Base-by-base conservation (phyloP, 495 filamentous ascomycete species). In the Aspergillus nanangensis region DNA sequence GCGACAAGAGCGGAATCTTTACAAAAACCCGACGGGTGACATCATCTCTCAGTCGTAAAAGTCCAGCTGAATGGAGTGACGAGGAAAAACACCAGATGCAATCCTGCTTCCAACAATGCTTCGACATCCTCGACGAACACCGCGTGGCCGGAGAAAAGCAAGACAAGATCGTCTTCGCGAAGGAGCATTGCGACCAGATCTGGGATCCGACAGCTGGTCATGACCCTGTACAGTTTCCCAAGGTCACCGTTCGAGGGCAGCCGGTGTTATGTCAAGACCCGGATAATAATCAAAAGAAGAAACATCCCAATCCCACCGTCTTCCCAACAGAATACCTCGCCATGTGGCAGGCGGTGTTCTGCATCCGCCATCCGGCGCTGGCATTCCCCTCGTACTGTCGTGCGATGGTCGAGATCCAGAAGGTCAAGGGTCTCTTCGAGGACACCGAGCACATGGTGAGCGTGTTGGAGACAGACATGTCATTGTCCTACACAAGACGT, bases 361-460 rank as follows among this genome's bases (percentile, higher is more conserved):
- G 32, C 15, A 44, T 44, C 29, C 41, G 41, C 5, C 41, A 44
- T 15, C 41, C 41, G 11, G 41, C 41, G 13, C 17, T 44, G 25
- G 29, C 29, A 8, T 44, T 25, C 14, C 41, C 41, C 1, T 33
- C 25, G 5, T 29, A 32, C 22, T 44, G 32, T 22, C 41, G 41
- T 11, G 62, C 60, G 27, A 63, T 61, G 20, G 57, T 47, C 19
- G 60, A 38, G 8, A 59, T 18, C 14, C 4, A 5, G 1, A 29
- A 63, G 5, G 25, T 63, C 57, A 8, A 57, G 63, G 10, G 53
- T 52, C 4, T 56, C 55, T 15, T 55, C 58, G 19, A 63, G 49
- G 25, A 29, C 25, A 29, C 25, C 5, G 47, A 29, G 5, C 5
- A 29, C 11, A 5, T 29, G 25, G 25, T 11, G 7, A 29, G 11